Base-by-base conservation (phyloP, 2,329 filamentous ascomycete species). In the Colletotrichum gloeosporioides region DNA sequence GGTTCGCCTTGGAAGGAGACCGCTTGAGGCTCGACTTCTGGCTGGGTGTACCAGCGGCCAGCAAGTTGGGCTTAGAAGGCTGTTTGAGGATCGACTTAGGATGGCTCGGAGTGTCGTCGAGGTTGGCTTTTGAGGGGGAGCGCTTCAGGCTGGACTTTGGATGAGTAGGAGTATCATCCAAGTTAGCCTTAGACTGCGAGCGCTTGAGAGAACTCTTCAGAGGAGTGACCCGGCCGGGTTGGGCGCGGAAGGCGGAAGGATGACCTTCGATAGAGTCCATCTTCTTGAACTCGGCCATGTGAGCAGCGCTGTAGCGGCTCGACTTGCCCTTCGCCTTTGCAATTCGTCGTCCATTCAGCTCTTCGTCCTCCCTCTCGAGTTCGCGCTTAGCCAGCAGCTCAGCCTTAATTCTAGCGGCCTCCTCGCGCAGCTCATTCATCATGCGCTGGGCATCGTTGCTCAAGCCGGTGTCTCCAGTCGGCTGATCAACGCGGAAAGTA, bases 261-360 rank as follows among this genome's bases (percentile, higher is more conserved):
- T 98, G 96, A 77, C 93, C 93, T 59, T 92, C 95, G 82, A 99
- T 98, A 3, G 96, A 98, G 83, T 98, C 96, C 96, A 99, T 98
- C 88, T 98, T 99, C 86, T 95, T 95, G 87, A 99, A 98, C 81
- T 96, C 92, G 66, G 93, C 92, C 91, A 95, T 94, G 83, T 99
- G 96, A 49, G 92, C 93, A 78, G 95, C 93, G 82, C 95, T 98
- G 86, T 93, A 99, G 62, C 96, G 93, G 65, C 93, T 88, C 67
- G 92, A 90, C 83, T 93, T 96, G 79, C 95, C 93, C 86, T 93
- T 98, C 15, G 96, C 92, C 79, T 92, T 92, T 8, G 94, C 96
- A 81, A 98, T 94, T 84, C 93, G 95, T 79, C 96, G 93, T 49
- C 85, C 86, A 18, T 84, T 82, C 39, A 81, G 78, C 16, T 83